These are phyloP conservation scores for Arachis stenosperma DNA, from an alignment of 306 rosid genomes.

Conservation along the genomic window DNA sequence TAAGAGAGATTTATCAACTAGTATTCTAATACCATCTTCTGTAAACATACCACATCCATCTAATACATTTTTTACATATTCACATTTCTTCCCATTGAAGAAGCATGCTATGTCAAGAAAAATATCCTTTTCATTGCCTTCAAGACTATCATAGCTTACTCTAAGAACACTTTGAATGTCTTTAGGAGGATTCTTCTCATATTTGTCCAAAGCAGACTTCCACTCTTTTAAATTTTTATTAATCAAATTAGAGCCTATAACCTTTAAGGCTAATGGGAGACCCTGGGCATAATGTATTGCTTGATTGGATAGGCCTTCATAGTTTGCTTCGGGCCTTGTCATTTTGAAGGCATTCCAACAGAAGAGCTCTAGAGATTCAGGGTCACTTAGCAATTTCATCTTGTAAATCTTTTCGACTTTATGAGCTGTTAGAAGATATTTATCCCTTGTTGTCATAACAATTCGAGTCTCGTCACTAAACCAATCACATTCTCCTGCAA, in stretches of 20 bases:
- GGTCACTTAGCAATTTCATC: neutral
- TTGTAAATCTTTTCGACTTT: neutral
- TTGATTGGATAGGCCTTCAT: neutral
- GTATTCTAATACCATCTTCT: neutral
- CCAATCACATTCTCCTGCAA: conserved; percentile 36
- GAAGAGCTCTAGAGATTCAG: conserved; percentile 9
- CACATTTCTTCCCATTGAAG: conserved; percentile 2
- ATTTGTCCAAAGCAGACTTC: neutral
- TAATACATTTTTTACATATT: neutral
- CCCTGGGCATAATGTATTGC: conserved; percentile 20
- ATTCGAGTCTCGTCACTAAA: conserved; percentile 25
- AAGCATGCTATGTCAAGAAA: conserved; percentile 24
- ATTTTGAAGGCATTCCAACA: neutral
- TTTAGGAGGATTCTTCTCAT: neutral
- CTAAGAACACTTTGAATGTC: conserved; percentile 17
- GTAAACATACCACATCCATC: neutral
- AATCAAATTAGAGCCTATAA: conserved; percentile 6
- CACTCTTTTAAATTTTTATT: neutral
- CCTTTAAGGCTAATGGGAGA: conserved; percentile 27
- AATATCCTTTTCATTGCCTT: neutral
- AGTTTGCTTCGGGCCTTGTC: neutral
- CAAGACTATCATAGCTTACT: conserved; percentile 23
- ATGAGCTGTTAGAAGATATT: conserved; percentile 17
- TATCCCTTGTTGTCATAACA: conserved; percentile 34
- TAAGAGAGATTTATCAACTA: conserved; percentile 5